A percentile compares a stretch with the other conserved stretches of the same genome.
phyloP scores from a whole-genome alignment of 2,329 filamentous ascomycete species.

The Aureobasidium sp. region DNA sequence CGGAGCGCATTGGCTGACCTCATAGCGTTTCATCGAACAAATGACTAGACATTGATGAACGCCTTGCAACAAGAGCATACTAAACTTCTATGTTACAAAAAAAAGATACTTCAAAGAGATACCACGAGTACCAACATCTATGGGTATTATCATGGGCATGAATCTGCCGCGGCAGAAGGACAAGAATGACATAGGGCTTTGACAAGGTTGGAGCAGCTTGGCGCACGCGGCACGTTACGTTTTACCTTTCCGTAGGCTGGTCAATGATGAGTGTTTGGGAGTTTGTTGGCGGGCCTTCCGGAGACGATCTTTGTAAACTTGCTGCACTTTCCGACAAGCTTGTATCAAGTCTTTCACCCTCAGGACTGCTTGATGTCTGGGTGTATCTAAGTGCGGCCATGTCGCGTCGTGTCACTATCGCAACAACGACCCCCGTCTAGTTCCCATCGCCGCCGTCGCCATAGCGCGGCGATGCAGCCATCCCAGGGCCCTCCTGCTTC shows the following conservation, averaged over 20 bases:
- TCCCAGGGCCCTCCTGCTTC: constrained; percentile 7
- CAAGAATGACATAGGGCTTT: not conserved
- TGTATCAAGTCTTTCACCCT: not conserved
- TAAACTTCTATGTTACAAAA: not conserved
- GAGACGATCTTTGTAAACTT: not conserved
- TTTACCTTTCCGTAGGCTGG: constrained; percentile 11
- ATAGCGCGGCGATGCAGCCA: constrained; percentile 17
- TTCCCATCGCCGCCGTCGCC: not conserved
- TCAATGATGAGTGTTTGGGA: constrained; percentile 13
- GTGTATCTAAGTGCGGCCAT: constrained; percentile 7
- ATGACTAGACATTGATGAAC: not conserved
- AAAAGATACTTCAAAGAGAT: not conserved
- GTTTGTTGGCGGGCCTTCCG: constrained; percentile 1
- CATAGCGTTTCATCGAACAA: not conserved
- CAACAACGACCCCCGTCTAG: constrained; percentile 1
- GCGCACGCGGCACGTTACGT: constrained; percentile 1
- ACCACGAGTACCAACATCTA: not conserved
- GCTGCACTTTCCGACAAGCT: not conserved
- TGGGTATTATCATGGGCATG: not conserved
- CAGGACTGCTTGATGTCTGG: not conserved
- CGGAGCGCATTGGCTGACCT: not conserved
- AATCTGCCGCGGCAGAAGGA: not conserved
- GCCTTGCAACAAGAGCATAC: not conserved
- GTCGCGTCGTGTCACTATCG: constrained; percentile 11
- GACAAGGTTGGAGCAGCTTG: not conserved